Evolutionary conservation across 768 basidiomycete genomes (phyloP), one percentile per base, ranked within the genome.

Genomic region (Rhizopogon sp.): DNA sequence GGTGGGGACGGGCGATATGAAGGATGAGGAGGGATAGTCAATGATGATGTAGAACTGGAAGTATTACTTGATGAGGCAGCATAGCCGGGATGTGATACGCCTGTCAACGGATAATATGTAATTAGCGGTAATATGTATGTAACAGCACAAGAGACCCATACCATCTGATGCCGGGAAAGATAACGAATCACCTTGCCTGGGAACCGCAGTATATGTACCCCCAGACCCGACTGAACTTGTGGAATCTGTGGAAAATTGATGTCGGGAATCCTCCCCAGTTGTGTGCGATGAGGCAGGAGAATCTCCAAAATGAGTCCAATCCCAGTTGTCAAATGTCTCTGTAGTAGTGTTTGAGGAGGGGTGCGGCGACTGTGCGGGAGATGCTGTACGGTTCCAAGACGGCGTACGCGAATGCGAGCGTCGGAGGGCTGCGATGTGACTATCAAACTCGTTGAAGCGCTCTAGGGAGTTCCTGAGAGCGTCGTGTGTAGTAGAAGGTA

Each of bases 361-460:
- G 52, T 65, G 11, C 11, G 65, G 62, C 50, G 69, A 68, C 55
- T 61, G 59, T 57, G 62, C 55, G 22, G 70, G 46, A 39, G 70
- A 62, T 43, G 57, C 62, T 56, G 65, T 63, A 62, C 3, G 59
- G 51, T 43, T 58, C 66, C 56, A 59, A 28, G 54, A 49, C 16
- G 60, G 58, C 13, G 62, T 57, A 43, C 66, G 64, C 13, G 70
- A 64, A 46, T 70, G 69, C 37, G 74, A 76, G 53, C 69, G 72
- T 28, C 79, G 75, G 57, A 82, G 64, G 17, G 73, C 73, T 56
- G 77, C 74, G 43, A 81, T 82, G 49, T 82, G 74, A 51, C 71
- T 73, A 61, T 84, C 79, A 56, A 83, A 82, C 29, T 74, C 72
- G 66, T 74, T 77, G 59, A 82, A 81, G 33, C 79, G 76, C 35